Evolutionary conservation across 129 eudicot species (phyloP).

Genomic region (Oenanthe sinensis): DNA sequence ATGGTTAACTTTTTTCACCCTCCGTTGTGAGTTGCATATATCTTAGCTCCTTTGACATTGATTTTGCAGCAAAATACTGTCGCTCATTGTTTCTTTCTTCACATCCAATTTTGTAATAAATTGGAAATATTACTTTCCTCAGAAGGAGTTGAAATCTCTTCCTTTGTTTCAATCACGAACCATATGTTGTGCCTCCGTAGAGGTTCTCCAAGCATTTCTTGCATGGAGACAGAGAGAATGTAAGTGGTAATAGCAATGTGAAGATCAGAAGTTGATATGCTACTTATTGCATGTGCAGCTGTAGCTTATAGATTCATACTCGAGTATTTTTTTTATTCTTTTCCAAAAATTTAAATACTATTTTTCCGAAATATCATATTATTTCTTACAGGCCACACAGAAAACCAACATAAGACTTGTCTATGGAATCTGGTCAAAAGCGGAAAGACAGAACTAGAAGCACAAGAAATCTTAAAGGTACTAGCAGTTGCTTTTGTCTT

Average conservation of each 20-base stretch:
- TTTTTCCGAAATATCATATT: background rate
- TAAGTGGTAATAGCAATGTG: constrained; percentile 20
- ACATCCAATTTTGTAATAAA: constrained; percentile 50
- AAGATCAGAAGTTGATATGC: background rate
- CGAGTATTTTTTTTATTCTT: background rate
- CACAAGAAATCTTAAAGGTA: constrained; percentile 57
- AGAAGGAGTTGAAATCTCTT: constrained; percentile 33
- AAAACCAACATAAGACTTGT: constrained; percentile 64
- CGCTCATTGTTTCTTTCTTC: constrained; percentile 74
- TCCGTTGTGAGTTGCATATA: background rate
- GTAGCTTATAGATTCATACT: background rate
- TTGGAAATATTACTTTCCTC: constrained; percentile 67
- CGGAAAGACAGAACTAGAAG: constrained; percentile 63
- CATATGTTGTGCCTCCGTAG: constrained; percentile 56
- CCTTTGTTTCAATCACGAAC: constrained; percentile 68
- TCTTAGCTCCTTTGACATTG: constrained; percentile 2
- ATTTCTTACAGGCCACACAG: constrained; percentile 47
- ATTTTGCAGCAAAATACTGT: constrained; percentile 72
- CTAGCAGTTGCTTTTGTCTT: background rate
- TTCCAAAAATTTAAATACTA: background rate
- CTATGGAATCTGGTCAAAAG: constrained; percentile 53
- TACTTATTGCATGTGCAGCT: background rate
- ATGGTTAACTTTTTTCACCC: background rate
- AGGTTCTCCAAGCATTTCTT: constrained; percentile 81
- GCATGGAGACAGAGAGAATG: constrained; percentile 84